Evolutionary conservation across 169 alveolate genomes (phyloP).

Genomic region (Plasmodium chabaudi): DNA sequence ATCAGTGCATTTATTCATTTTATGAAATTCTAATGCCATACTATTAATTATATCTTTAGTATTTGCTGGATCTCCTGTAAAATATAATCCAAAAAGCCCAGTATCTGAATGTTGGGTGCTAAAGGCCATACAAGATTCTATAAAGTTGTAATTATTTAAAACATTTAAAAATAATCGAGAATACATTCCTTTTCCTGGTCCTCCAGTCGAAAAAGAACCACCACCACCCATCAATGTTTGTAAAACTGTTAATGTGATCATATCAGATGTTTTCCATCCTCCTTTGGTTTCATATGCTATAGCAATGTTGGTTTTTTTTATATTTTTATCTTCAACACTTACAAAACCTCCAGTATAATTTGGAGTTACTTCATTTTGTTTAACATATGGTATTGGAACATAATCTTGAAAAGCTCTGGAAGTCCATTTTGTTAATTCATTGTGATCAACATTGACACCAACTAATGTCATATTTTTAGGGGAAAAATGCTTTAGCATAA

Average conservation of each 20-base stretch:
- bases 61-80: constrained; percentile 85
- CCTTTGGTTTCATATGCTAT: constrained; percentile 86
- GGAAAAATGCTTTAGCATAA: constrained; percentile 89
- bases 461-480: constrained; percentile 89
- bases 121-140: constrained; percentile 93
- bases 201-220: constrained; percentile 93
- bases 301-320: constrained; percentile 89
- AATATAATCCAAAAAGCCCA: constrained; percentile 91
- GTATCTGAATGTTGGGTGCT: constrained; percentile 91
- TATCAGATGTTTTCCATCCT: constrained; percentile 88
- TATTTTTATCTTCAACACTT: constrained; percentile 83
- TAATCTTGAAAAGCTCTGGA: constrained; percentile 91
- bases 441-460: constrained; percentile 88
- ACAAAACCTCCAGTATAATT: constrained; percentile 92
- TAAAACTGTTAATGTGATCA: constrained; percentile 86
- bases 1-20: constrained; percentile 81
- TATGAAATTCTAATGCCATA: constrained; percentile 83
- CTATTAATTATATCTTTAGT: constrained; percentile 82
- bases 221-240: constrained; percentile 94
- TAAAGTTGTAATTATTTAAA: constrained; percentile 88
- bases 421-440: constrained; percentile 89
- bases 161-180: constrained; percentile 89
- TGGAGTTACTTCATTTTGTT: constrained; percentile 78
- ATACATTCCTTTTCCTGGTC: constrained; percentile 95
- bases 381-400: constrained; percentile 87